phyloP scores from a whole-genome alignment of 371 early-diverging fungal species.

The Mortierella sp. region DNA sequence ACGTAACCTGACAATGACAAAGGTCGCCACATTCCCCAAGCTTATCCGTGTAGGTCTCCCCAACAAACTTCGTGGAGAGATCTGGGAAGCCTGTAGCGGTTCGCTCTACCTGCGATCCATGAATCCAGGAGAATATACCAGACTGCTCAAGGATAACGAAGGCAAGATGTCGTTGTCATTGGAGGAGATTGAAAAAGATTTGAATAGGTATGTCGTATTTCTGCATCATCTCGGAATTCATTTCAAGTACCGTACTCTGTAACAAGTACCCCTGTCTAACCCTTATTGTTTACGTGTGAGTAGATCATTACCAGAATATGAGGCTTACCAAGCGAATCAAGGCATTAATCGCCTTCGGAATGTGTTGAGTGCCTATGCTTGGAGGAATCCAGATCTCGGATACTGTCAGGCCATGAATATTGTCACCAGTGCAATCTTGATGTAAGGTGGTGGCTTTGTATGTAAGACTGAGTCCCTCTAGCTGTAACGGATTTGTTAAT shows the following conservation, averaged over 20 bases:
- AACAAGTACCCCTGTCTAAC: too few species aligned
- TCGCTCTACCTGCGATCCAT: conserved; percentile 89
- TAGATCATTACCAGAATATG: conserved; percentile 91
- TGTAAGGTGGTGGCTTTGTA: conserved; percentile 64
- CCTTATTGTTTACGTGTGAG: not conserved
- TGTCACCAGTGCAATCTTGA: conserved; percentile 92
- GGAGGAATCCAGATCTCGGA: conserved; percentile 91
- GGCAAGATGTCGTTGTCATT: conserved; percentile 76
- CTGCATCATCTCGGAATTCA: too few species aligned
- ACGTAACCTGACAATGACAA: conserved; percentile 87
- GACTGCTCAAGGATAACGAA: conserved; percentile 75
- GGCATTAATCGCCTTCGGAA: conserved; percentile 93
- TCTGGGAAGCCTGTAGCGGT: conserved; percentile 96
- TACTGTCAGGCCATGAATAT: conserved; percentile 99
- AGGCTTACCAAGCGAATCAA: conserved; percentile 90
- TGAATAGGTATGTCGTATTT: conserved; percentile 74
- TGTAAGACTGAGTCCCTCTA: not conserved
- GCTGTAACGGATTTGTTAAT: too few species aligned
- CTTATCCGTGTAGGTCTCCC: conserved; percentile 94
- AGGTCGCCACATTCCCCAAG: conserved; percentile 86
- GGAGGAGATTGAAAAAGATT: conserved; percentile 98
- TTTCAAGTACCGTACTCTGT: too few species aligned
- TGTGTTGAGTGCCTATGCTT: conserved; percentile 88
- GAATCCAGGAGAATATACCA: conserved; percentile 85
- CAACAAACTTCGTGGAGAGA: conserved; percentile 91